Evolutionary conservation across 2,329 filamentous ascomycete species (phyloP), one percentile per base, ranked within the genome.

Genomic region (Calonectria leucothoes): DNA sequence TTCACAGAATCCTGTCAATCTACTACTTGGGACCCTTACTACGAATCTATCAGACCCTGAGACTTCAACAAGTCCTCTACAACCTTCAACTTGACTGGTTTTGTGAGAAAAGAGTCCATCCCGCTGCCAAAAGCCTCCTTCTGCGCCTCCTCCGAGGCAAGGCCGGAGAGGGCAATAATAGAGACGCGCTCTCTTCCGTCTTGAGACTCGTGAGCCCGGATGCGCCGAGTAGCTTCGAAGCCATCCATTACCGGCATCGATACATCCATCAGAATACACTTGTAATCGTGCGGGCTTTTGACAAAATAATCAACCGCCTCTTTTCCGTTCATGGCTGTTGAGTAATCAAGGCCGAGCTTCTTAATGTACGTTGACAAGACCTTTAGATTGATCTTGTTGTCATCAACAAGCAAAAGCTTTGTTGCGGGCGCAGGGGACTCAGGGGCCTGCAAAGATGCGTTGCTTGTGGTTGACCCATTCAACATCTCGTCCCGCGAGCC

Each of bases 181-280:
- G 85, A 82, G 1, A 85, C 85, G 0, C 86, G 86, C 0, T 81
- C 73, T 0, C 89, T 77, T 0, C 83, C 81, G 8, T 84, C 78
- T 0, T 87, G 82, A 4, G 83, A 81, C 77, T 91, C 90, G 45
- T 88, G 84, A 1, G 85, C 83, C 0, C 89, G 85, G 17, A 91
- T 90, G 17, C 83, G 82, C 1, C 86, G 82, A 1, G 89, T 90
- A 0, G 87, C 86, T 20, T 87, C 87, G 2, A 90, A 85, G 0
- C 88, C 88, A 72, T 91, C 87, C 78, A 91, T 88, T 3, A 91
- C 81, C 0, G 90, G 90, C 90, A 92, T 91, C 65, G 86, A 90
- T 1, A 91, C 87, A 74, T 91, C 90, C 78, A 86, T 87, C 6
- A 87, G 73, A 0, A 87, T 73, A 65, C 81, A 84, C 0, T 71